Conservation (phyloP, 306 rosid species). For the Quercus parvula region DNA sequence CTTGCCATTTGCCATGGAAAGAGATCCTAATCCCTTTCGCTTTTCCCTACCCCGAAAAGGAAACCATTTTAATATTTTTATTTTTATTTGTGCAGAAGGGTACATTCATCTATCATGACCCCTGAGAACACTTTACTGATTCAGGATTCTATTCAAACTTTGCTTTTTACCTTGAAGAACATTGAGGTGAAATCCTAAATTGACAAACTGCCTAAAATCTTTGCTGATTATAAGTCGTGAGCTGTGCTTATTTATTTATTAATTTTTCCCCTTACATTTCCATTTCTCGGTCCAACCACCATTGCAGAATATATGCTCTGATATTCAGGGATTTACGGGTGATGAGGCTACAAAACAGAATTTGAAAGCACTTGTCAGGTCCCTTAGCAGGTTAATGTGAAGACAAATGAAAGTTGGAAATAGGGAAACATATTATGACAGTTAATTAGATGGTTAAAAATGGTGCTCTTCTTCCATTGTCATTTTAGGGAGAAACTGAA, state of each 20-base stretch:
- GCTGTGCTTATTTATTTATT: not conserved
- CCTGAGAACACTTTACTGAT: slow-evolving; percentile 71
- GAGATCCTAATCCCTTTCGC: too few relatives aligned
- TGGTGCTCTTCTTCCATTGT: not conserved
- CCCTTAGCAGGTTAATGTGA: slow-evolving; percentile 74
- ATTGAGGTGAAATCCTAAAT: slow-evolving; percentile 49
- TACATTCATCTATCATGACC: slow-evolving; percentile 61
- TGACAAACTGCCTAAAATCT: not conserved
- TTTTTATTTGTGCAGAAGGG: slow-evolving; percentile 42
- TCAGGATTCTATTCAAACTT: slow-evolving; percentile 60
- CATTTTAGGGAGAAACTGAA: not conserved
- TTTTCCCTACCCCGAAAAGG: too few relatives aligned
- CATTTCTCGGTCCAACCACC: not conserved
- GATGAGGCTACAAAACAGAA: slow-evolving; percentile 68
- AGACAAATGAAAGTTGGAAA: slow-evolving; percentile 10
- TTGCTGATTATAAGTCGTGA: not conserved
- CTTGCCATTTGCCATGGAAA: too few relatives aligned
- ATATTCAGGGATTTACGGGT: slow-evolving; percentile 61
- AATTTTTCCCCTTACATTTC: not conserved
- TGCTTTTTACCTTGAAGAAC: slow-evolving; percentile 68
- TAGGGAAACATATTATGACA: not conserved
- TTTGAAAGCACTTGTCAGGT: slow-evolving; percentile 67
- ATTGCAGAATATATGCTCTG: slow-evolving; percentile 69
- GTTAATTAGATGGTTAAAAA: not conserved
- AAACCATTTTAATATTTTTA: too few relatives aligned